These are phyloP conservation scores for Ambrosiella xylebori DNA, from an alignment of 2,329 filamentous ascomycete genomes.

Conservation along the genomic window DNA sequence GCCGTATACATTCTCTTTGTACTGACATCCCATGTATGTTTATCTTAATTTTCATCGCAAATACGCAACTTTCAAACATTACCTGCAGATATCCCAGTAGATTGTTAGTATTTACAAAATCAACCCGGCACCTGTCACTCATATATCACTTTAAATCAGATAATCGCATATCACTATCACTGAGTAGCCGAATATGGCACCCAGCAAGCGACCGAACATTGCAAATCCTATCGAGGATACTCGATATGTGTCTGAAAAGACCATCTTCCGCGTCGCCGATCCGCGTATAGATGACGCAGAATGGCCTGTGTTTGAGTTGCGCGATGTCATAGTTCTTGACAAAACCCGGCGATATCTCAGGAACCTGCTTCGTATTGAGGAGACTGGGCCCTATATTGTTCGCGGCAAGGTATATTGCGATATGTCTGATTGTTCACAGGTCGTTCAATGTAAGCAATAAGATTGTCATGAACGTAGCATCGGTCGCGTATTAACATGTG, in stretches of 20 bases:
- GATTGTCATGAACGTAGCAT: conserved; percentile 3
- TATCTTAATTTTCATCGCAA: not conserved
- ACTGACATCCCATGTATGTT: not conserved
- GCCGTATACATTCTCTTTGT: not conserved
- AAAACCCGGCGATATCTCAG: conserved; percentile 35
- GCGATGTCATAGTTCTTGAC: conserved; percentile 40
- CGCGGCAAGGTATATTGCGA: conserved; percentile 40
- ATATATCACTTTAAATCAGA: too few relatives aligned
- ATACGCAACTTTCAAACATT: not conserved
- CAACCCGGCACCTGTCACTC: too few relatives aligned
- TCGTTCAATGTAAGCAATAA: conserved; percentile 21
- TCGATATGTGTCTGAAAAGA: conserved; percentile 22
- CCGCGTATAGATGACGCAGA: conserved; percentile 22
- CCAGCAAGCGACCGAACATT: conserved; percentile 17
- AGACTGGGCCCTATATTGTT: conserved; percentile 42
- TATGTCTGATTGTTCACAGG: conserved; percentile 23
- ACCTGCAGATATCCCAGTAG: too few relatives aligned
- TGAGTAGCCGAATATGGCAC: not conserved
- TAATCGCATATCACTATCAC: too few relatives aligned
- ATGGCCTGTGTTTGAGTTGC: conserved; percentile 46
- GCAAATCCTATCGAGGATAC: conserved; percentile 25
- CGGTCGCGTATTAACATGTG: not conserved
- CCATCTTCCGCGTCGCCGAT: conserved; percentile 21
- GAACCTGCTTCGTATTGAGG: conserved; percentile 43
- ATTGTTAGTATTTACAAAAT: too few relatives aligned